A percentile compares a stretch with the other conserved stretches of the same genome.
Conservation (phyloP, 2,329 filamentous ascomycete species). For the Alternaria sp. region DNA sequence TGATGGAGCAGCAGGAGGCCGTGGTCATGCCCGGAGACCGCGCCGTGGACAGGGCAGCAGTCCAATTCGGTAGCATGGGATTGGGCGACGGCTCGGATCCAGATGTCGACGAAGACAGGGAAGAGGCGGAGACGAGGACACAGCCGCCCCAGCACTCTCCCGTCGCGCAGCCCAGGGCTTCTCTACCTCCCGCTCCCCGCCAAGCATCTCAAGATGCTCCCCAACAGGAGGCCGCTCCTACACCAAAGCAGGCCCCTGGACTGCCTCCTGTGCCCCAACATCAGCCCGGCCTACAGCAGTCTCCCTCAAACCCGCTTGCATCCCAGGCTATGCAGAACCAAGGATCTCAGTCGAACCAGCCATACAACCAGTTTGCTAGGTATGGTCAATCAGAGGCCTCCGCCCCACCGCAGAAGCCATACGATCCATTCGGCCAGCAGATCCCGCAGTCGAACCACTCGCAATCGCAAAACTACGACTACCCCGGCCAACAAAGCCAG, state of each 20-base stretch:
- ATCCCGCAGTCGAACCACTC: conserved; percentile 52
- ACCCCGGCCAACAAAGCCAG: conserved; percentile 60
- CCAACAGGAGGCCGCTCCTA: conserved; percentile 51
- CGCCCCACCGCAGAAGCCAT: conserved; percentile 75
- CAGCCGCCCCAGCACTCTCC: conserved; percentile 95
- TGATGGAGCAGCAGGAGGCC: conserved; percentile 94
- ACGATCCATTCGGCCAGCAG: conserved; percentile 86
- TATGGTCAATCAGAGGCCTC: conserved; percentile 71
- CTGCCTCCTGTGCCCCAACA: conserved; percentile 66
- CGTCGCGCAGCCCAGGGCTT: conserved; percentile 80
- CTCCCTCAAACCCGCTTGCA: conserved; percentile 54
- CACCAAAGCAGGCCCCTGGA: conserved; percentile 66
- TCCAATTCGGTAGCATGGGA: conserved; percentile 96
- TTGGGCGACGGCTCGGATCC: conserved; percentile 72
- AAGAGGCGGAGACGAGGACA: conserved; percentile 92
- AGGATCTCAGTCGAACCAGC: conserved; percentile 51
- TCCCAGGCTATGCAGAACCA: conserved; percentile 63
- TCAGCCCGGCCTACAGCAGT: conserved; percentile 53
- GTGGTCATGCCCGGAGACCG: conserved; percentile 98
- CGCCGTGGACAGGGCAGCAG: conserved; percentile 87
- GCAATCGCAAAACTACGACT: conserved; percentile 54
- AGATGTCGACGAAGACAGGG: conserved; percentile 91
- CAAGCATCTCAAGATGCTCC: conserved; percentile 51
- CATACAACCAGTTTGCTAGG: conserved; percentile 71
- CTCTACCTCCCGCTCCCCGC: conserved; percentile 75